Evolutionary conservation across 129 eudicot genomes (phyloP).

Genomic region (Centella asiatica): DNA sequence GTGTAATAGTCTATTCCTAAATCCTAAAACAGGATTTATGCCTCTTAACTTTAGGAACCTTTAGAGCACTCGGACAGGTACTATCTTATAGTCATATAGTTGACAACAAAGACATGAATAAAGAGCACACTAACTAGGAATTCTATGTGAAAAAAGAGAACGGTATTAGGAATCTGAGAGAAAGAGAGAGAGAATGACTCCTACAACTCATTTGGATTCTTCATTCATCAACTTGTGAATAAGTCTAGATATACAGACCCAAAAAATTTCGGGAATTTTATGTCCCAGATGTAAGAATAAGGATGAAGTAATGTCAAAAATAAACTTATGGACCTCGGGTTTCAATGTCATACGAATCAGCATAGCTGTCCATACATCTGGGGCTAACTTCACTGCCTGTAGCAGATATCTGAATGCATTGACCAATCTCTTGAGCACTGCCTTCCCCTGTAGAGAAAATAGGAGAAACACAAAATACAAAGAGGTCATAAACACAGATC

Average conservation of each 20-base stretch:
- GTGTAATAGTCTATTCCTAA: not conserved
- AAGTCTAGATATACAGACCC: conserved; percentile 52
- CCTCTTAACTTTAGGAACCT: not conserved
- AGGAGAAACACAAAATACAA: not conserved
- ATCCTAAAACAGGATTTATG: not conserved
- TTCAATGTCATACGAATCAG: conserved; percentile 55
- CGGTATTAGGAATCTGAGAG: not conserved
- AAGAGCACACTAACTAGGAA: not conserved
- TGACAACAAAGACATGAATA: no score
- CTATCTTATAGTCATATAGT: not conserved
- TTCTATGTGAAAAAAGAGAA: not conserved
- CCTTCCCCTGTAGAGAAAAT: conserved; percentile 35
- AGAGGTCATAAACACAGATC: not conserved
- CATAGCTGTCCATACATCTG: conserved; percentile 86
- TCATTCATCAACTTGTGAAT: conserved; percentile 38
- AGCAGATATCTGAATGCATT: conserved; percentile 49
- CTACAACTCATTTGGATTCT: not conserved
- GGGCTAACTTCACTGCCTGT: conserved; percentile 76
- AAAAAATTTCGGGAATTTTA: conserved; percentile 44
- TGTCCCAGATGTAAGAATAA: conserved; percentile 33
- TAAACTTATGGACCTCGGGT: conserved; percentile 57
- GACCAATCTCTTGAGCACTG: conserved; percentile 42
- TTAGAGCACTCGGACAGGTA: not conserved
- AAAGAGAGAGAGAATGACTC: not conserved
- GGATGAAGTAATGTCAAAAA: conserved; percentile 34